phyloP scores from a whole-genome alignment of 2,329 filamentous ascomycete species.

The Colletotrichum tropicale region DNA sequence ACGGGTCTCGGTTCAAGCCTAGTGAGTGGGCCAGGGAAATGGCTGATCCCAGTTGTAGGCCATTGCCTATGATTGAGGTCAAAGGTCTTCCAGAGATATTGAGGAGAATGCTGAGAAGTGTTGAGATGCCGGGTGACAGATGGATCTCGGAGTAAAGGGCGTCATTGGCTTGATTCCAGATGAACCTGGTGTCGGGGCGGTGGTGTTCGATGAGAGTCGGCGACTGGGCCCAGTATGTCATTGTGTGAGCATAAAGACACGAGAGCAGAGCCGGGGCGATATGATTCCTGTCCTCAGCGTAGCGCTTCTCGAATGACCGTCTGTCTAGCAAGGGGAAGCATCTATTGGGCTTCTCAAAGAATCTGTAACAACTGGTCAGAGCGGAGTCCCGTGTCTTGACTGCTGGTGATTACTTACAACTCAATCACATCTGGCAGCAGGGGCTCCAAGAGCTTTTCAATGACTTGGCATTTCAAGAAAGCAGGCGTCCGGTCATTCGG shows the following conservation, averaged over 20 bases:
- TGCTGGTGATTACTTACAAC: conserved; percentile 35
- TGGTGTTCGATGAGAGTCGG: conserved; percentile 46
- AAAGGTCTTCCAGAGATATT: conserved; percentile 65
- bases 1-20: conserved; percentile 58
- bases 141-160: conserved; percentile 65
- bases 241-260: conserved; percentile 61
- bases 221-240: conserved; percentile 62
- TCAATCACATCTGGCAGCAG: conserved; percentile 54
- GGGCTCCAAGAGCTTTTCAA: conserved; percentile 64
- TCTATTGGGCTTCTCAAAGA: conserved; percentile 60
- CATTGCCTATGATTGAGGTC: conserved; percentile 64
- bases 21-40: conserved; percentile 58
- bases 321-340: conserved; percentile 68
- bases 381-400: no score
- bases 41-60: conserved; percentile 52
- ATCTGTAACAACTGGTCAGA: conserved; percentile 36
- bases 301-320: conserved; percentile 53
- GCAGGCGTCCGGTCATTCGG: conserved; percentile 39
- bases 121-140: conserved; percentile 61
- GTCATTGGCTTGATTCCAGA: conserved; percentile 66
- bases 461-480: conserved; percentile 54
- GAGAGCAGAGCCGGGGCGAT: conserved; percentile 62
- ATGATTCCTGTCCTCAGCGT: conserved; percentile 45
- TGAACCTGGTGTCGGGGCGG: conserved; percentile 62
- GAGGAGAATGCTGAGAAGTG: conserved; percentile 60